phyloP scores from a whole-genome alignment of 208 protist species.

The Wallacemonas sp. region DNA sequence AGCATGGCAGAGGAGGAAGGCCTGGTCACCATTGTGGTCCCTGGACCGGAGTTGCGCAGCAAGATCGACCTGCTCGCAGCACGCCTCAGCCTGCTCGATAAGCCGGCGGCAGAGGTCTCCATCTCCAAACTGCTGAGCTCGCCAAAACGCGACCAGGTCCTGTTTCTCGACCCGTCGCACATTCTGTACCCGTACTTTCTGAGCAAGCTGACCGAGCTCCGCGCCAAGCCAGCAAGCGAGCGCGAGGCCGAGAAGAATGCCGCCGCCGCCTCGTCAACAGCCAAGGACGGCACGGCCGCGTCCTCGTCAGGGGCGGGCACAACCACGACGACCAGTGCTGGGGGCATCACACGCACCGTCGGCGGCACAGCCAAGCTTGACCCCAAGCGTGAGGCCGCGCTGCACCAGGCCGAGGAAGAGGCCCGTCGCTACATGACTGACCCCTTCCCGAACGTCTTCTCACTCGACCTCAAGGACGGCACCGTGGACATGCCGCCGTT shows the following conservation, averaged over 20 bases:
- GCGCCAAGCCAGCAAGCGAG: constrained; percentile 63
- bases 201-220: constrained; percentile 79
- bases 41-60: constrained; percentile 76
- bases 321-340: constrained; percentile 50
- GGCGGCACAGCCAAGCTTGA: constrained; percentile 67
- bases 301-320: constrained; percentile 13
- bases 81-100: constrained; percentile 65
- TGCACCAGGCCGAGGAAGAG: constrained; percentile 72
- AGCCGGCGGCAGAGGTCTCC: constrained; percentile 78
- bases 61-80: constrained; percentile 79
- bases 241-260: constrained; percentile 20
- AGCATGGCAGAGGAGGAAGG: constrained; percentile 59
- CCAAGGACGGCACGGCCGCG: constrained; percentile 21
- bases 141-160: constrained; percentile 71
- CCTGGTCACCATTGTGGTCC: constrained; percentile 70
- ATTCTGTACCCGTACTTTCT: constrained; percentile 92
- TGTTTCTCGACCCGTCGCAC: constrained; percentile 81
- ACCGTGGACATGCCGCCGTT: constrained; percentile 71
- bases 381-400: constrained; percentile 61
- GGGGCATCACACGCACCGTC: constrained; percentile 49
- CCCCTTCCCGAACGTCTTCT: constrained; percentile 74
- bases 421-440: constrained; percentile 77
- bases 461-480: constrained; percentile 59
- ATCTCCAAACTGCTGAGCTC: constrained; percentile 81
- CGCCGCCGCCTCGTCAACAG: constrained; percentile 20